Percentiles rank a stretch among this genome's conserved stretches.
These are phyloP conservation scores for Diaporthe aspalathi DNA, from an alignment of 2,329 filamentous ascomycete genomes.

Conservation along the genomic window DNA sequence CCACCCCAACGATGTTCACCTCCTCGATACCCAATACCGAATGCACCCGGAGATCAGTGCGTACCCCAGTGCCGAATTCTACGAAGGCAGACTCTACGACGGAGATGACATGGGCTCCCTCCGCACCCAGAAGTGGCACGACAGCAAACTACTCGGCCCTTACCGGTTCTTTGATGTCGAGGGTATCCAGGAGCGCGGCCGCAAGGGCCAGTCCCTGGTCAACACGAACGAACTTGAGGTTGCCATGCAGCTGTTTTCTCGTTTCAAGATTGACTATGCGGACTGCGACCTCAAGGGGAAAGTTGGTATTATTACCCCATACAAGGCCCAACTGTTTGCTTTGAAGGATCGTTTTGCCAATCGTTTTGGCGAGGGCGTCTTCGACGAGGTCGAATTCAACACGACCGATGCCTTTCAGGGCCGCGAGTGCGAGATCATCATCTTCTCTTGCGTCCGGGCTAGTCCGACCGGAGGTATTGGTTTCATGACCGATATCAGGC, in stretches of 20 bases:
- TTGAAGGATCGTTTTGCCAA: conserved; percentile 80
- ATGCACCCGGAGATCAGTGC: conserved; percentile 98
- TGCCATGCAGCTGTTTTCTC: conserved; percentile 85
- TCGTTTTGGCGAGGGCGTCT: conserved; percentile 79
- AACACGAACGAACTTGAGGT: conserved; percentile 89
- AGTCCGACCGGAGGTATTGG: conserved; percentile 94
- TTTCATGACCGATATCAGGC: conserved; percentile 97
- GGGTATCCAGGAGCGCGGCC: conserved; percentile 85
- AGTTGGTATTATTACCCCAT: conserved; percentile 97
- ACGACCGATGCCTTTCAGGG: conserved; percentile 99
- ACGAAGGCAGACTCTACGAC: conserved; percentile 87
- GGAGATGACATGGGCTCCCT: conserved; percentile 84
- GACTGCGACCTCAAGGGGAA: conserved; percentile 80
- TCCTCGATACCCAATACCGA: conserved; percentile 97
- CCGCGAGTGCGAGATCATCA: conserved; percentile 96
- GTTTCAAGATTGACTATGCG: conserved; percentile 78
- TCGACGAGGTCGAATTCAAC: conserved; percentile 92
- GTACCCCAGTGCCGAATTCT: conserved; percentile 93
- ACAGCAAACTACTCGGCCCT: conserved; percentile 82
- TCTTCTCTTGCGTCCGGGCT: conserved; percentile 97
- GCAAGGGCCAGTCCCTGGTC: conserved; percentile 87
- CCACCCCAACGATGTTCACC: conserved; percentile 85
- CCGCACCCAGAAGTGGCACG: conserved; percentile 86
- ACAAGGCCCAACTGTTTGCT: conserved; percentile 90
- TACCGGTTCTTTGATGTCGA: conserved; percentile 98